Percentiles rank a stretch among this genome's conserved stretches.
Evolutionary conservation across 2,329 filamentous ascomycete genomes (phyloP).

Genomic region (Clarireedia homoeocarpa): DNA sequence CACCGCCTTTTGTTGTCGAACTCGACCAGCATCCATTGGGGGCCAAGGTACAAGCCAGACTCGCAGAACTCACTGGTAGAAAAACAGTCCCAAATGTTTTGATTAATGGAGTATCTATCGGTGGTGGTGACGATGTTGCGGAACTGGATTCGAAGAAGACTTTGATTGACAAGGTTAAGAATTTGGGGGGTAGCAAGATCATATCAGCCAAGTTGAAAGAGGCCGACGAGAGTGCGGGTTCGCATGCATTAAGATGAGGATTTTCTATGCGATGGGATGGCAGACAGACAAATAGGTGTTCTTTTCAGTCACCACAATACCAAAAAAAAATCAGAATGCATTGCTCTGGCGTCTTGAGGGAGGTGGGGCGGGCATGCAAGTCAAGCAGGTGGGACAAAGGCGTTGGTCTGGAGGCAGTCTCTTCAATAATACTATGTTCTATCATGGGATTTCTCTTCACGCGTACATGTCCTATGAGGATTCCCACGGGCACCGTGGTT

Average conservation of each 20-base stretch:
- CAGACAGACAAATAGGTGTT: too few species aligned
- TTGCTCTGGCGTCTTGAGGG: neutral
- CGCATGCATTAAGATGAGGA: neutral
- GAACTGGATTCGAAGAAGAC: conserved; percentile 59
- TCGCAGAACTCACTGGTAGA: conserved; percentile 68
- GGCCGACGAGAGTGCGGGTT: neutral
- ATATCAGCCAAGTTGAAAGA: neutral
- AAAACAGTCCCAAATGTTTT: conserved; percentile 88
- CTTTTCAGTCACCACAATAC: too few species aligned
- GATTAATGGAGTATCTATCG: conserved; percentile 80
- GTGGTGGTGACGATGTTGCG: conserved; percentile 79
- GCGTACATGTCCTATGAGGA: neutral
- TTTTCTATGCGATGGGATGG: neutral
- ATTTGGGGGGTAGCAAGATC: conserved; percentile 60
- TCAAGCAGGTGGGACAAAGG: neutral
- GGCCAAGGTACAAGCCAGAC: conserved; percentile 58
- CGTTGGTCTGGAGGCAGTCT: neutral
- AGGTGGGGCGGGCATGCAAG: neutral
- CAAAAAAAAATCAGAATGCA: neutral
- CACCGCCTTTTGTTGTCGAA: conserved; percentile 81
- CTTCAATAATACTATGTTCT: neutral
- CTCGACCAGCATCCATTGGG: conserved; percentile 78
- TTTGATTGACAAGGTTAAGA: conserved; percentile 63
- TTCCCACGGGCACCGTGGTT: too few species aligned
- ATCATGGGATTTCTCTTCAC: neutral